These are phyloP conservation scores for Metschnikowia borealis DNA, from an alignment of 805 yeast species.

Conservation along the genomic window DNA sequence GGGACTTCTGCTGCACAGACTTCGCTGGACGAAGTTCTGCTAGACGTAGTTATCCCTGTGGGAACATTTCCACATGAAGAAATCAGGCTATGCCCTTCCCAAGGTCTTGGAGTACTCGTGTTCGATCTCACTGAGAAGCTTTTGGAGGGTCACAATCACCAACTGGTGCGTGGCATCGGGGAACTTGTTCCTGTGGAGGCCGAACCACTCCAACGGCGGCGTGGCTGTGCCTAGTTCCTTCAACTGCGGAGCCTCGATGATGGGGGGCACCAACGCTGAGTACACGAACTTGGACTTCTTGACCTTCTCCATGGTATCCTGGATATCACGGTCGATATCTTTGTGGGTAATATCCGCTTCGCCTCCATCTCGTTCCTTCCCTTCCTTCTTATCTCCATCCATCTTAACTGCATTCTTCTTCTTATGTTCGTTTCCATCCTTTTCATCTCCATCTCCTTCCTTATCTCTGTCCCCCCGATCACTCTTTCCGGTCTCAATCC, in stretches of 20 bases:
- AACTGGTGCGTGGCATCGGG: slow-evolving; percentile 85
- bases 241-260: slow-evolving; percentile 83
- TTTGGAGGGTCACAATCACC: slow-evolving; percentile 69
- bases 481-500: slow-evolving; percentile 28
- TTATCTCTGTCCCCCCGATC: neutral
- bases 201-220: slow-evolving; percentile 98
- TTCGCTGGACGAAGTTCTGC: too few species aligned
- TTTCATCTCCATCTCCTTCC: neutral
- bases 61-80: too few species aligned
- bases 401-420: neutral
- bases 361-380: neutral
- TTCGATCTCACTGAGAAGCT: slow-evolving; percentile 67
- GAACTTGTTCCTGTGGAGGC: slow-evolving; percentile 78
- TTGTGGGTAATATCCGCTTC: slow-evolving; percentile 4
- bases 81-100: slow-evolving; percentile 32
- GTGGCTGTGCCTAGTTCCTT: slow-evolving; percentile 94
- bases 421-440: slow-evolving; percentile 11
- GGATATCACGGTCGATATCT: slow-evolving; percentile 35
- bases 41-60: too few species aligned
- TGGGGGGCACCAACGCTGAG: slow-evolving; percentile 66
- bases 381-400: neutral
- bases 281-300: slow-evolving; percentile 47
- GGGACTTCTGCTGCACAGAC: too few species aligned
- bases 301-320: slow-evolving; percentile 35
- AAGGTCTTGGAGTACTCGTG: slow-evolving; percentile 46